These are phyloP conservation scores for Yarrowia bubula DNA, from an alignment of 805 yeast species.

Conservation along the genomic window DNA sequence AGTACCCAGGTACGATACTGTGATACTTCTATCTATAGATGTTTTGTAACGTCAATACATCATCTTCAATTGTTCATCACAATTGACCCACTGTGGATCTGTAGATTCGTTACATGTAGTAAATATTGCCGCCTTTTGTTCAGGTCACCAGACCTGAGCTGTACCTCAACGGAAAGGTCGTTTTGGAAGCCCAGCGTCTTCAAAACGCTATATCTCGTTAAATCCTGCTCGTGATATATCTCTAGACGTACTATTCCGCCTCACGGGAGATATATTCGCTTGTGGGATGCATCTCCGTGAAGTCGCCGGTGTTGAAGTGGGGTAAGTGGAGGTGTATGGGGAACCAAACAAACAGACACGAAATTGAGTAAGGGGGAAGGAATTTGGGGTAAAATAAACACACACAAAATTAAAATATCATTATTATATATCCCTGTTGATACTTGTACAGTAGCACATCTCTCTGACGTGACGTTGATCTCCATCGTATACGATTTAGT, in stretches of 20 bases:
- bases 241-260: neutral
- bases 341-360: no score
- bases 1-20: no score
- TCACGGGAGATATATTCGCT: neutral
- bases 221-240: neutral
- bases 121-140: neutral
- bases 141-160: neutral
- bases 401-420: no score
- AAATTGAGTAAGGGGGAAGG: no score
- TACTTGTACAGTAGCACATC: neutral
- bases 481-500: neutral
- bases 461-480: neutral
- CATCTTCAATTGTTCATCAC: no score
- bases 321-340: constrained; percentile 18
- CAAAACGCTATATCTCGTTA: neutral
- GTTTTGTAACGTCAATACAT: no score
- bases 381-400: no score
- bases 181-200: neutral
- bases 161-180: no score
- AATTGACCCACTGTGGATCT: neutral
- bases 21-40: neutral
- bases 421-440: no score
- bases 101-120: neutral
- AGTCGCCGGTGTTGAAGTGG: neutral
- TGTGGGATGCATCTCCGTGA: neutral